These are phyloP conservation scores for Mortierella sp. DNA, from an alignment of 371 early-diverging fungal genomes.

Conservation along the genomic window DNA sequence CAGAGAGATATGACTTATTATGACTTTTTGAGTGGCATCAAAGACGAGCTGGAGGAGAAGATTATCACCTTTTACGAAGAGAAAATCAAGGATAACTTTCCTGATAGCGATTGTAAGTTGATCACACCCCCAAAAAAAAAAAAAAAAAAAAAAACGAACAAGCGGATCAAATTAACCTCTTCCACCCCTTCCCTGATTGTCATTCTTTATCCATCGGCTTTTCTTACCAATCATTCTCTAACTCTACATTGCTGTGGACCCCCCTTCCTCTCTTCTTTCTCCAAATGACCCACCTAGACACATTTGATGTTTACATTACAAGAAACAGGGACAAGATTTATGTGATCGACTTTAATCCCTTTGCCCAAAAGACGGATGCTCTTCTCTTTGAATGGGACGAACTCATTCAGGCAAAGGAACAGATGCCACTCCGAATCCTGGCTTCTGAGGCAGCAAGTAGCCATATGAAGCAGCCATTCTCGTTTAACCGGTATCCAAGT, in stretches of 20 bases:
- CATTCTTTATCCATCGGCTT: neutral
- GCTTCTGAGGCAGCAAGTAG: constrained; percentile 61
- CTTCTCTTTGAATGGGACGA: constrained; percentile 86
- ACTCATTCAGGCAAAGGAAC: constrained; percentile 55
- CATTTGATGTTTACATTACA: constrained; percentile 88
- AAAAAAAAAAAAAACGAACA: no score
- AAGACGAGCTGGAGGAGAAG: constrained; percentile 63
- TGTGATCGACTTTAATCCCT: constrained; percentile 92
- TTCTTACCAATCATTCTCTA: neutral
- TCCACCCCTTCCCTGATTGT: neutral
- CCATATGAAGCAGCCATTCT: constrained; percentile 58
- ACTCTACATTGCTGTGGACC: no score
- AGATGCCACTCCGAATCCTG: constrained; percentile 57
- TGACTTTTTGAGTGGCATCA: constrained; percentile 70
- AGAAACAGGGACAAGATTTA: constrained; percentile 66
- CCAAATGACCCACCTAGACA: constrained; percentile 61
- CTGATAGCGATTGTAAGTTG: constrained; percentile 53
- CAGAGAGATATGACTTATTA: constrained; percentile 84
- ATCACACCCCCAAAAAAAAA: no score
- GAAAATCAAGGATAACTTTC: constrained; percentile 68
- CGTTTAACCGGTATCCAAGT: constrained; percentile 76
- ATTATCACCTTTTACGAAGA: constrained; percentile 76
- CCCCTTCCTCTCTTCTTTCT: no score
- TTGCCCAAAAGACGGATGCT: constrained; percentile 79
- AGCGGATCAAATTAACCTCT: neutral